phyloP scores from a whole-genome alignment of 306 rosid species.

The Lathyrus oleraceus region DNA sequence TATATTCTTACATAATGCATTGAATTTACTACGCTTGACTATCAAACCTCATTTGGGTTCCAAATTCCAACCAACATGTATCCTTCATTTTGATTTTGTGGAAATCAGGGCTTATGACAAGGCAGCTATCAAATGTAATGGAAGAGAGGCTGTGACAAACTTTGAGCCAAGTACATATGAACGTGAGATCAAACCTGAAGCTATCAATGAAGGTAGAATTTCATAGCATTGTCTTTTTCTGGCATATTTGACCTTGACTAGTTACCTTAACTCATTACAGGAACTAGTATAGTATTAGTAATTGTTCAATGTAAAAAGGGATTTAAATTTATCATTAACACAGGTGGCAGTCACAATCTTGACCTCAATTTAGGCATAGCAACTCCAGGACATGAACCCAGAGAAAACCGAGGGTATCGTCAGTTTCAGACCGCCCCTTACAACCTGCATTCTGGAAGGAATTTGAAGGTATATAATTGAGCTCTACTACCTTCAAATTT shows the following conservation, averaged over 20 bases:
- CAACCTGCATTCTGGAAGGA: slow-evolving; percentile 50
- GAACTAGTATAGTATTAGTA: not conserved
- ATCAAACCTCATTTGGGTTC: slow-evolving; percentile 69
- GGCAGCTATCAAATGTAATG: slow-evolving; percentile 95
- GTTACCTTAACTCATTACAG: not conserved
- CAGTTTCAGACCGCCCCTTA: slow-evolving; percentile 57
- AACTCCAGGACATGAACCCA: slow-evolving; percentile 54
- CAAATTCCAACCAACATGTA: slow-evolving; percentile 69
- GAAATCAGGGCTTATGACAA: slow-evolving; percentile 97
- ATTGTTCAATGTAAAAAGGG: not conserved
- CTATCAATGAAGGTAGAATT: slow-evolving; percentile 64
- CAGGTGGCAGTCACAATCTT: slow-evolving; percentile 74
- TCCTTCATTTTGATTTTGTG: slow-evolving; percentile 82
- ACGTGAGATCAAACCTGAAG: slow-evolving; percentile 60
- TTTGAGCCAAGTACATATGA: slow-evolving; percentile 82
- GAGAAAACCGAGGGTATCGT: slow-evolving; percentile 53
- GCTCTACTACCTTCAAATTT: not conserved
- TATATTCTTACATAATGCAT: slow-evolving; percentile 66
- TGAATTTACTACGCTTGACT: slow-evolving; percentile 75
- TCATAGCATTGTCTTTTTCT: slow-evolving; percentile 9
- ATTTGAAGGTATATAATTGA: slow-evolving; percentile 51
- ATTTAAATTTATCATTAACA: slow-evolving; percentile 30
- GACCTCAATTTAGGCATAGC: slow-evolving; percentile 93
- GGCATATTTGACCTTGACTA: not conserved
- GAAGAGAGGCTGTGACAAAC: slow-evolving; percentile 97